Evolutionary conservation across 768 basidiomycete species (phyloP), one percentile per base, ranked within the genome.

Genomic region (Suillus discolor): DNA sequence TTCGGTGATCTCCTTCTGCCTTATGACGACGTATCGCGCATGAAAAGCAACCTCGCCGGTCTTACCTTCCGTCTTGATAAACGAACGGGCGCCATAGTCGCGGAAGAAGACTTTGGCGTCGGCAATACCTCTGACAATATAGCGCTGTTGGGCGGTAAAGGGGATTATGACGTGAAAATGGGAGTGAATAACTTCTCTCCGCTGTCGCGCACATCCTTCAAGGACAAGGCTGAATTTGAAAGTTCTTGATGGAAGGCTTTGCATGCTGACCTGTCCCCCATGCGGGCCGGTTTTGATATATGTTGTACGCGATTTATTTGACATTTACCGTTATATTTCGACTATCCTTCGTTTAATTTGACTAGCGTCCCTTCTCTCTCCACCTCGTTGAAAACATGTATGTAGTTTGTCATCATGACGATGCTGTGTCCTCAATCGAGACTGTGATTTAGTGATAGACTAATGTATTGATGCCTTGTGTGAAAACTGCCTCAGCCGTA

Each of bases 1-100:
- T 88, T 87, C 63, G 88, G 87, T 25, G 82, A 87, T 47, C 79
- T 87, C 15, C 75, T 90, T n/a, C 70, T 82, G 13, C 88, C 89
- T 1, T 87, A 85, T 66, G 88, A 90, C 73, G 75, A 84, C 64
- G 77, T 81, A 47, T 53, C 64, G 34, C 76, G 77, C 5, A 76
- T 90, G 39, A 78, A 79, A 54, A 72, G 77, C 66, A 88, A 85
- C 66, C 75, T 90, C 39, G 74, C 76, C 16, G 84, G 83, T 0
- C 69, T 90, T 60, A 75, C 74, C 18, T 90, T 90, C 77, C 71
- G 81, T 47, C 68, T 90, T 54, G 89, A 90, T 71, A 75, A 71
- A 63, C 77, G 83, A 41, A 89, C 88, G 1, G 89, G 89, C 41
- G 88, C 87, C 5, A 85, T 90, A 55, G 71, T 90, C 13, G 87